Percentiles rank a stretch among this genome's conserved stretches.
Evolutionary conservation across 1,284 basidiomycete species (phyloP).

Genomic region (Exsudoporus floridanus): DNA sequence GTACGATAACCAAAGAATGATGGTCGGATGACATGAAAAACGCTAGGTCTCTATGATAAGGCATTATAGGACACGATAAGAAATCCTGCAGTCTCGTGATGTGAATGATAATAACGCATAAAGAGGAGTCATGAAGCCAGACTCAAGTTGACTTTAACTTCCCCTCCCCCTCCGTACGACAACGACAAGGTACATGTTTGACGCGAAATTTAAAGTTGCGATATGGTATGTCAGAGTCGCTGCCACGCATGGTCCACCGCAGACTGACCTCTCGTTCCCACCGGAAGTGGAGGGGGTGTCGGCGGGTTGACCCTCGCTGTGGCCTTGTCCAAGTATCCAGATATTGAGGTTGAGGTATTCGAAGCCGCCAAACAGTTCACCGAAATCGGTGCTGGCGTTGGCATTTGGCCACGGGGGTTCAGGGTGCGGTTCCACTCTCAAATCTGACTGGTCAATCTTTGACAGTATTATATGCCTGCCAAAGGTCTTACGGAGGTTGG

Average conservation of each 20-base stretch:
- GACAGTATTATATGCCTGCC: constrained; percentile 35
- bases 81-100: no score
- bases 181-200: constrained; percentile 10
- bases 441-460: background rate
- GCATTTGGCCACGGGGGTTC: constrained; percentile 48
- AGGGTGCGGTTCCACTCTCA: constrained; percentile 6
- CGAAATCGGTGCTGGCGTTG: constrained; percentile 58
- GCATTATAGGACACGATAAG: no score
- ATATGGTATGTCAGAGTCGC: constrained; percentile 29
- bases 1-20: no score
- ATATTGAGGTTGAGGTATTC: constrained; percentile 54
- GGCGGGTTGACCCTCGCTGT: constrained; percentile 47
- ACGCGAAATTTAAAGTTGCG: constrained; percentile 30
- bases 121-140: background rate
- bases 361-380: constrained; percentile 48
- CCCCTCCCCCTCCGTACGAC: background rate
- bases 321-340: constrained; percentile 47
- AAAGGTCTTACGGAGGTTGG: constrained; percentile 48
- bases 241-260: background rate
- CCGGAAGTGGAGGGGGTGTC: constrained; percentile 50
- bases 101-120: constrained; percentile 4
- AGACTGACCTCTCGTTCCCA: constrained; percentile 1
- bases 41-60: no score
- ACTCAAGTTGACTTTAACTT: background rate
- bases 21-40: no score